Evolutionary conservation across 1,284 basidiomycete genomes (phyloP), one percentile per base, ranked within the genome.

Genomic region (Ganoderma meredithae): DNA sequence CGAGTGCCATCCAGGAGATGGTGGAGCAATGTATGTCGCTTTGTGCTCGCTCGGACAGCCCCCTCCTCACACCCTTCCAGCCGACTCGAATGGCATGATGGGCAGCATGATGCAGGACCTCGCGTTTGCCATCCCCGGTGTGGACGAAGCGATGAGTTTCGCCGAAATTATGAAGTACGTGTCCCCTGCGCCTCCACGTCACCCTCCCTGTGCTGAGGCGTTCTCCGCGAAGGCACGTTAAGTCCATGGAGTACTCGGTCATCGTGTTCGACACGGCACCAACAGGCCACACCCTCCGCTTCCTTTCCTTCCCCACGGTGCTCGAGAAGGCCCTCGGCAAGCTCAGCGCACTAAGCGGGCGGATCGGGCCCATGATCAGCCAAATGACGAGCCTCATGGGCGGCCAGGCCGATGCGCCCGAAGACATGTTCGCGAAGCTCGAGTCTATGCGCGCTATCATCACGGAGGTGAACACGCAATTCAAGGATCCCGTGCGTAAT

Each of bases 81-180:
- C 95, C 72, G 96, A 98, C 79, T 89, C 90, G 68, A 95, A 95
- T 75, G 96, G 96, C 5, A 95, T 95, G 85, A 98, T 99, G 97
- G 96, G 96, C 43, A 92, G 93, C 72, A 99, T 99, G 95, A 98
- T 99, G 96, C 97, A 99, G 80, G 97, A 99, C 82, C 87, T 99
- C 49, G 98, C 97, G 0, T 99, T 99, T 77, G 97, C 98, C 1
- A 99, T 99, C 70, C 97, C 97, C 0, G 97, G 97, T 83, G 97
- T 99, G 1, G 97, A 99, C 78, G 97, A 99, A 81, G 97, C 97
- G 3, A 99, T 99, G 97, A 97, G 96, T 69, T 99, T 99, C 76
- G 98, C 97, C 0, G 97, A 99, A 81, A 98, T 99, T 81, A 99
- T 99, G 98, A 99, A 99, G 95, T 96, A 71, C 71, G 88, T 83